Evolutionary conservation across 257 asterid species (phyloP).

Genomic region (Rehmannia glutinosa): DNA sequence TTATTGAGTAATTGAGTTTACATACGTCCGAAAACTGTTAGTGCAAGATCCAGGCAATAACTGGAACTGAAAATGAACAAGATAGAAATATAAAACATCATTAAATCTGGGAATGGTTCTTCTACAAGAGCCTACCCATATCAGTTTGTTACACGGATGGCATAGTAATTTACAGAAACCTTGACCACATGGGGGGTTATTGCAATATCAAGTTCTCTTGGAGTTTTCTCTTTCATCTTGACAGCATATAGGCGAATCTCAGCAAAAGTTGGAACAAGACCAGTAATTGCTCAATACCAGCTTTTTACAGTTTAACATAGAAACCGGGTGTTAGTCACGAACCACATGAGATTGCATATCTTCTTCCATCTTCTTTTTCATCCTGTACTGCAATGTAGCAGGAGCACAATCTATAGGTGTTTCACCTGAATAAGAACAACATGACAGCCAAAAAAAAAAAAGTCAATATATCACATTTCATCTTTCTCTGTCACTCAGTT

Average conservation of each 20-base stretch:
- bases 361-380: slow-evolving; percentile 79
- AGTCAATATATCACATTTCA: neutral
- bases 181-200: slow-evolving; percentile 12
- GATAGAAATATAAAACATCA: slow-evolving; percentile 6
- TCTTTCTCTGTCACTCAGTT: neutral
- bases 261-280: slow-evolving; percentile 12
- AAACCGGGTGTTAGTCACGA: neutral
- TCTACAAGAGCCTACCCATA: slow-evolving; percentile 10
- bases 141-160: slow-evolving; percentile 17
- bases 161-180: slow-evolving; percentile 27
- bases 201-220: slow-evolving; percentile 15
- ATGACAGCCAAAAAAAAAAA: slow-evolving; percentile 11
- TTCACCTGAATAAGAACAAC: slow-evolving; percentile 58
- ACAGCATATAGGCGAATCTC: slow-evolving; percentile 17
- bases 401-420: slow-evolving; percentile 97
- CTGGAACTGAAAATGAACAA: neutral
- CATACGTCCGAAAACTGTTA: neutral
- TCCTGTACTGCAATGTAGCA: slow-evolving; percentile 87
- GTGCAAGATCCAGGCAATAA: slow-evolving; percentile 2
- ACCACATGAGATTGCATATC: slow-evolving; percentile 16
- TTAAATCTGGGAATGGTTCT: slow-evolving; percentile 9
- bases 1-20: neutral
- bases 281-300: slow-evolving; percentile 18
- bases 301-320: slow-evolving; percentile 12
- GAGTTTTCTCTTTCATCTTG: slow-evolving; percentile 20